Conservation (phyloP, 2,329 filamentous ascomycete genomes). For the Colletotrichum chrysophilum region DNA sequence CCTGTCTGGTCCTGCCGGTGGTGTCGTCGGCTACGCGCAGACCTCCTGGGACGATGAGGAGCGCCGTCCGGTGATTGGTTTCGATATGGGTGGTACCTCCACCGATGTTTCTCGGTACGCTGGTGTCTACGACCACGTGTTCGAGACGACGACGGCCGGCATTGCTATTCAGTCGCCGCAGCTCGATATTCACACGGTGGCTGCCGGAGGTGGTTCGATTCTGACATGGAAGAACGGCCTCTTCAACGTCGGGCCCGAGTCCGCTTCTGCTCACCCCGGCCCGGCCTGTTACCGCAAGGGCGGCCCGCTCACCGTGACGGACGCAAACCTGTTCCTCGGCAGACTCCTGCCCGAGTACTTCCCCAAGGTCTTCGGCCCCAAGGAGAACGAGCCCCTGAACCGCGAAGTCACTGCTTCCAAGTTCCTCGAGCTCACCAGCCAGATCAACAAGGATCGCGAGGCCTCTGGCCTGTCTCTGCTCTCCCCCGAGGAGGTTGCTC, state of each 20-base stretch:
- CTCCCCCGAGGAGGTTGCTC: conserved; percentile 38
- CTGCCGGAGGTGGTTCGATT: conserved; percentile 75
- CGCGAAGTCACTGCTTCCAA: conserved; percentile 42
- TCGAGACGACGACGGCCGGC: conserved; percentile 80
- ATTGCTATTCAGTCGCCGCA: conserved; percentile 81
- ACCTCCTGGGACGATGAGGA: conserved; percentile 74
- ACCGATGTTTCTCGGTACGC: conserved; percentile 77
- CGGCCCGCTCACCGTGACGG: conserved; percentile 74
- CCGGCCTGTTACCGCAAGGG: conserved; percentile 77
- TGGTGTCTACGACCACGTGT: conserved; percentile 50
- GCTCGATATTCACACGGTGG: conserved; percentile 82
- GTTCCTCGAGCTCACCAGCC: conserved; percentile 44
- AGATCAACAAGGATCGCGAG: conserved; percentile 43
- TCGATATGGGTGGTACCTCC: conserved; percentile 75
- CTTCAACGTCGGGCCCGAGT: conserved; percentile 76
- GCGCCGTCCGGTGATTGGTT: conserved; percentile 74
- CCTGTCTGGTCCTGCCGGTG: conserved; percentile 76
- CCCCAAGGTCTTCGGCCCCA: conserved; percentile 74
- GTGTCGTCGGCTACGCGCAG: conserved; percentile 77
- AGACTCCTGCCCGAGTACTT: conserved; percentile 68
- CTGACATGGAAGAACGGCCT: conserved; percentile 75
- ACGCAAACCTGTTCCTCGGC: conserved; percentile 74
- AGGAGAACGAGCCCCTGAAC: conserved; percentile 62
- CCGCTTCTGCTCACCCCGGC: conserved; percentile 72
- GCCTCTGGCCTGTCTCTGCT: conserved; percentile 28